These are phyloP conservation scores for Phaffomyces opuntiae DNA, from an alignment of 805 yeast genomes.

Conservation along the genomic window DNA sequence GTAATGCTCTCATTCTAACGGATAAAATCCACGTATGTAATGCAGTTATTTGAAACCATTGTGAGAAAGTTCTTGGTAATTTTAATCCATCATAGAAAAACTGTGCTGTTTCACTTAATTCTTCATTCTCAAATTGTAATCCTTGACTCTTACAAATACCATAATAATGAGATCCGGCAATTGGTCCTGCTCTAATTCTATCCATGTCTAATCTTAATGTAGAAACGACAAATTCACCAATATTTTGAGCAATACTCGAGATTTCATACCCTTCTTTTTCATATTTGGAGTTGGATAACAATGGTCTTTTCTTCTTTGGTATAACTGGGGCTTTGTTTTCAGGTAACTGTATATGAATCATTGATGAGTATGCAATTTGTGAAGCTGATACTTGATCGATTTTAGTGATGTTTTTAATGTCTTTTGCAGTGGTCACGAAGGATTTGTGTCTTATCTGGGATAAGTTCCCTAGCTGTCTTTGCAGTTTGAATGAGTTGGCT, in stretches of 20 bases:
- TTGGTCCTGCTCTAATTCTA: slow-evolving; percentile 84
- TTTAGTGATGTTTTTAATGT: slow-evolving; percentile 2
- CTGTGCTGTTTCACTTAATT: slow-evolving; percentile 61
- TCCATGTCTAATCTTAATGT: slow-evolving; percentile 81
- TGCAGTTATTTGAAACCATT: slow-evolving; percentile 90
- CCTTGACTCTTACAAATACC: slow-evolving; percentile 86
- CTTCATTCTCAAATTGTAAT: slow-evolving; percentile 66
- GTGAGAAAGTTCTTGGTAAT: slow-evolving; percentile 83
- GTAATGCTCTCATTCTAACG: slow-evolving; percentile 95
- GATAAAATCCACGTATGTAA: slow-evolving; percentile 91
- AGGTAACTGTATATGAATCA: slow-evolving; percentile 18
- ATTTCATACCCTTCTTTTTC: slow-evolving; percentile 32
- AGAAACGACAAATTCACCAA: slow-evolving; percentile 61
- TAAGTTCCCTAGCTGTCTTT: not conserved
- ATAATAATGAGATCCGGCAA: slow-evolving; percentile 85
- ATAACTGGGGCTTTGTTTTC: slow-evolving; percentile 27
- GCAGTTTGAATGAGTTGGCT: not conserved
- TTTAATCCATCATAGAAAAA: slow-evolving; percentile 83
- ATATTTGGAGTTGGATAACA: slow-evolving; percentile 31
- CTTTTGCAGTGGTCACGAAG: slow-evolving; percentile 1
- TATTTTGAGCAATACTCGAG: slow-evolving; percentile 43
- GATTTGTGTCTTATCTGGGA: slow-evolving; percentile 4
- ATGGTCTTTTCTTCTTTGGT: slow-evolving; percentile 26
- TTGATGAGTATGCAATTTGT: slow-evolving; percentile 21
- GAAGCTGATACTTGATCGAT: slow-evolving; percentile 12